These are phyloP conservation scores for Pouteria glomerata DNA, from an alignment of 148 eudicot genomes.

Conservation along the genomic window DNA sequence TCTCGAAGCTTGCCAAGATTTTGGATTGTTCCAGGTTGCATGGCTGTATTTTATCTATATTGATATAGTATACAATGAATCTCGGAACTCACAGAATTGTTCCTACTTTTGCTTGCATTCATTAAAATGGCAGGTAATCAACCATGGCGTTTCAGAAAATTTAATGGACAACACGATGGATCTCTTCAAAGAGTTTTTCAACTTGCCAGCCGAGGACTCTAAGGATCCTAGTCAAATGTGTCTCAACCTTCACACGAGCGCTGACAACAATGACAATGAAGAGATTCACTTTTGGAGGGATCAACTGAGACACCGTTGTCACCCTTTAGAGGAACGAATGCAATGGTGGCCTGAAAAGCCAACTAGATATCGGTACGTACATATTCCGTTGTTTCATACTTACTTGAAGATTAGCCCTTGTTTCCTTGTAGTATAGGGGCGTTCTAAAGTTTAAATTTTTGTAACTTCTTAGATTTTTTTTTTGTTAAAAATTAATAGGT, in stretches of 20 bases:
- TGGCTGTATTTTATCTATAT: no score
- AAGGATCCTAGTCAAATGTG: conserved; percentile 19
- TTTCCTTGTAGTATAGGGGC: no score
- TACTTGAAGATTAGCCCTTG: no score
- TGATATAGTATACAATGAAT: no score
- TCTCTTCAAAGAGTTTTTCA: conserved; percentile 18
- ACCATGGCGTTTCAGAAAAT: conserved; percentile 19
- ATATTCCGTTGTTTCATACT: no score
- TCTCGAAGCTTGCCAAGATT: conserved; percentile 28
- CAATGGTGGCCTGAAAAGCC: conserved; percentile 29
- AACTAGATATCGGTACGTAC: conserved; percentile 32
- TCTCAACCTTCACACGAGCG: conserved; percentile 41
- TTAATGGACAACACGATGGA: conserved; percentile 10
- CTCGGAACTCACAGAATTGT: no score
- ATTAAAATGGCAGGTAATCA: conserved; percentile 14
- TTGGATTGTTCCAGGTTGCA: conserved; percentile 43
- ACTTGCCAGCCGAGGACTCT: conserved; percentile 12
- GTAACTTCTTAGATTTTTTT: no score
- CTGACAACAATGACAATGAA: conserved; percentile 19
- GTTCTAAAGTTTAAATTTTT: no score
- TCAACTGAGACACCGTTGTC: conserved; percentile 28
- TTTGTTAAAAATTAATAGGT: no score
- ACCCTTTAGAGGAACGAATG: conserved; percentile 19
- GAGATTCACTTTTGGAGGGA: conserved; percentile 38
- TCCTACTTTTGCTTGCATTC: no score